Evolutionary conservation across 116 monocot genomes (phyloP).

Genomic region (Posidonia oceanica): DNA sequence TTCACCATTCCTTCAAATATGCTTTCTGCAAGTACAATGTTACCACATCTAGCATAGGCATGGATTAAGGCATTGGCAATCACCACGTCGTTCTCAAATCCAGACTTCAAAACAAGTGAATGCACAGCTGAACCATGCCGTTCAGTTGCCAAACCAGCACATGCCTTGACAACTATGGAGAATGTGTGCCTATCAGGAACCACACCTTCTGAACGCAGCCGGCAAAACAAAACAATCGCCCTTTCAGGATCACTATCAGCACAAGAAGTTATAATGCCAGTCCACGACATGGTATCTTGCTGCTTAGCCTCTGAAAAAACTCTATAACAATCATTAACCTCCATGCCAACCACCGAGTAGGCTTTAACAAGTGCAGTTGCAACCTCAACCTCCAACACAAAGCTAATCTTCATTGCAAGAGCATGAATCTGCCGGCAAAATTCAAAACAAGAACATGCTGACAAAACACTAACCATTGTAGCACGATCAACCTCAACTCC

Average conservation of each 20-base stretch:
- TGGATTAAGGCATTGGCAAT: conserved; percentile 46
- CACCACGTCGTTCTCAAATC: conserved; percentile 30
- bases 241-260: conserved; percentile 15
- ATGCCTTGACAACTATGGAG: conserved; percentile 25
- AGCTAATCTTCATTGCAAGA: conserved; percentile 13
- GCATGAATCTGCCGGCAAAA: conserved; percentile 11
- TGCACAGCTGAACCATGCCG: conserved; percentile 20
- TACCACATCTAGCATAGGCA: conserved; percentile 87
- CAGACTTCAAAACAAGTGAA: conserved; percentile 34
- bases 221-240: conserved; percentile 8
- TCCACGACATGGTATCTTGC: conserved; percentile 24
- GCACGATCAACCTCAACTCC: conserved; percentile 11
- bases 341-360: conserved; percentile 11
- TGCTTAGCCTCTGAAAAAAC: conserved; percentile 13
- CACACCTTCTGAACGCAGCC: conserved; percentile 8
- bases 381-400: conserved; percentile 14
- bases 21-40: conserved; percentile 29
- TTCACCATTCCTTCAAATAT: conserved; percentile 35
- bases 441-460: conserved; percentile 1
- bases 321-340: conserved; percentile 12
- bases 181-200: conserved; percentile 20
- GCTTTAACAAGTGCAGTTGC: conserved; percentile 19
- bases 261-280: conserved; percentile 15
- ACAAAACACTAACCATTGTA: conserved; percentile 13
- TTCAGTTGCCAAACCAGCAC: conserved; percentile 17